These are phyloP conservation scores for Dothistroma pini DNA, from an alignment of 2,329 filamentous ascomycete species.

Conservation along the genomic window DNA sequence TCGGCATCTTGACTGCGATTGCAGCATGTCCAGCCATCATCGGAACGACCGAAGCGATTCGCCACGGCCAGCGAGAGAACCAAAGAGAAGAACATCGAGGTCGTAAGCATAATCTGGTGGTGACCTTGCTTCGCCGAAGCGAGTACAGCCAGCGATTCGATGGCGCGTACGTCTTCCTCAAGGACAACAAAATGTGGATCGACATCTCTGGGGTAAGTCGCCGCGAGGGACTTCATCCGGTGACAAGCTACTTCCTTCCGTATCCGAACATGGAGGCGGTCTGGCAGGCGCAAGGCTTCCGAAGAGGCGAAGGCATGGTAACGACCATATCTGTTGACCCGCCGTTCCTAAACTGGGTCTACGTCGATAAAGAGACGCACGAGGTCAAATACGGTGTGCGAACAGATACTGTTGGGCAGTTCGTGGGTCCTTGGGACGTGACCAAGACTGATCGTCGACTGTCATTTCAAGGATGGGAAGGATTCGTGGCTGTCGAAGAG, in stretches of 20 bases:
- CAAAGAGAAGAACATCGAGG: conserved; percentile 33
- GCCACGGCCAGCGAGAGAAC: conserved; percentile 30
- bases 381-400: conserved; percentile 56
- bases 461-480: conserved; percentile 54
- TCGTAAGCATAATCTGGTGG: conserved; percentile 31
- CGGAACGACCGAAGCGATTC: conserved; percentile 36
- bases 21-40: conserved; percentile 35
- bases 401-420: conserved; percentile 64
- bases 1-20: conserved; percentile 33
- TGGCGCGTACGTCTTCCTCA: conserved; percentile 30
- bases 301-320: conserved; percentile 44
- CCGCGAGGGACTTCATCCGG: conserved; percentile 36
- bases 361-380: conserved; percentile 57
- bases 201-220: conserved; percentile 20
- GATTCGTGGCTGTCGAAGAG: conserved; percentile 56
- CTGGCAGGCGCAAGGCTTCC: conserved; percentile 31
- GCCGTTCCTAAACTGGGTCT: conserved; percentile 66
- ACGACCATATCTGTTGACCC: conserved; percentile 50
- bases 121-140: conserved; percentile 27
- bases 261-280: conserved; percentile 43
- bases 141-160: conserved; percentile 29
- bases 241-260: conserved; percentile 48
- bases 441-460: conserved; percentile 60
- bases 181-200: conserved; percentile 43
- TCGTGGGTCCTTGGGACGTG: conserved; percentile 80